Base-by-base conservation (phyloP, 1,284 basidiomycete species). In the Heterobasidion parviporum region DNA sequence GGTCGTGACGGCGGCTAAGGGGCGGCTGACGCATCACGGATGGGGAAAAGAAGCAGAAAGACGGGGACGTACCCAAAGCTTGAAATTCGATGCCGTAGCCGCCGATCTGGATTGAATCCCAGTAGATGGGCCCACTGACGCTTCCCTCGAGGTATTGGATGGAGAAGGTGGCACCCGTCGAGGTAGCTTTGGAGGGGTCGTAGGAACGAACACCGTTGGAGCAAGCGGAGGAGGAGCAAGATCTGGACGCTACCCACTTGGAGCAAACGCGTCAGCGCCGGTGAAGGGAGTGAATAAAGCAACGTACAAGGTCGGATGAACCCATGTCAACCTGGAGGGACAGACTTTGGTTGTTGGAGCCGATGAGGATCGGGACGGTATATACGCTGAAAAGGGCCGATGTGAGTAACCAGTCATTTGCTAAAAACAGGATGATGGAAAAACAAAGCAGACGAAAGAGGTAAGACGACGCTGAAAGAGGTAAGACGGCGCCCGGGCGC, bases 321-420 rank as follows among this genome's bases (percentile, higher is more conserved):
- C 88, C 87, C 0, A 84, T 87, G 62, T 90, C 87, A 36, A 89
- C 76, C 62, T 88, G 85, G 2, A 90, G 68, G 3, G 75, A 79
- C 36, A 84, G 67, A 20, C 75, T 74, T 58, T 83, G 81, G 20
- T 64, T 67, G 6, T 63, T 64, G 20, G 62, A 61, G 15, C 87
- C 85, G 16, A 87, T 68, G 26, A 63, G 68, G 7, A 86, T 68
- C 8, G 81, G 74, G 33, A 86, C 66, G 4, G 80, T 82, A 63
- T 89, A 89, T 2, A 80, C 74, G 15, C 86, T 89, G 49, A 63
- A 16, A 48, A 43, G 14, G 18, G 33, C 48, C 41, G 32, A 41
- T n/a, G 34, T n/a, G 18, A 53, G 47, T 20, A 45, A 36, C 35
- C n/a, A 10, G 51, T 9, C 26, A 38, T 38, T 16, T 9, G 18